Percentiles rank a stretch among this genome's conserved stretches.
These are phyloP conservation scores for Suillus discolor DNA, from an alignment of 768 basidiomycete species.

Conservation along the genomic window DNA sequence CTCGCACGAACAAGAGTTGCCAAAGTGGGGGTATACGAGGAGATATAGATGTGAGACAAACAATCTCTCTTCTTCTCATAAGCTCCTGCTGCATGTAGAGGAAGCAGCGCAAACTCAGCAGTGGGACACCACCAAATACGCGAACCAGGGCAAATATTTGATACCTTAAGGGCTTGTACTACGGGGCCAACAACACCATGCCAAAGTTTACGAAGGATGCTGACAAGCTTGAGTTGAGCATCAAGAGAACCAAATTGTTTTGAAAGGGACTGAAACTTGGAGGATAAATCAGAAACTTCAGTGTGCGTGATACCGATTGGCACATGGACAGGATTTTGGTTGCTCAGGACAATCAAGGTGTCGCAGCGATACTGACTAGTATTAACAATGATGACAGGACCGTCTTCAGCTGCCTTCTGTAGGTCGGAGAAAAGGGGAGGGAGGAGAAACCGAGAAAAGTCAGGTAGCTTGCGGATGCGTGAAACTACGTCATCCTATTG, in stretches of 20 bases:
- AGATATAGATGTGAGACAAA: slow-evolving; percentile 26
- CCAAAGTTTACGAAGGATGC: slow-evolving; percentile 28
- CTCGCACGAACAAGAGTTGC: slow-evolving; percentile 29
- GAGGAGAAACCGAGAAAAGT: slow-evolving; percentile 15
- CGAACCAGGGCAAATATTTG: slow-evolving; percentile 15
- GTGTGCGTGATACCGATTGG: background rate
- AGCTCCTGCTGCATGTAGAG: slow-evolving; percentile 35
- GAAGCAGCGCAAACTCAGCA: slow-evolving; percentile 29
- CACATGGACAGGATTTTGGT: background rate
- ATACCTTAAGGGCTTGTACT: slow-evolving; percentile 13
- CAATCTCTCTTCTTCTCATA: slow-evolving; percentile 18
- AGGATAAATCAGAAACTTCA: background rate
- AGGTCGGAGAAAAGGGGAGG: slow-evolving; percentile 13
- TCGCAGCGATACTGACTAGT: slow-evolving; percentile 5
- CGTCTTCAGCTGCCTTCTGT: background rate
- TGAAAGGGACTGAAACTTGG: background rate
- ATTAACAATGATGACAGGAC: slow-evolving; percentile 10
- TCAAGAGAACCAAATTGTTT: background rate
- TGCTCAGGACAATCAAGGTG: slow-evolving; percentile 7
- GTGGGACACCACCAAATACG: slow-evolving; percentile 38
- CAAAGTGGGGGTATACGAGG: slow-evolving; percentile 37
- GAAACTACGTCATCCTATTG: slow-evolving; percentile 22
- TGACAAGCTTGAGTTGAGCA: background rate
- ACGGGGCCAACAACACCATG: slow-evolving; percentile 24
- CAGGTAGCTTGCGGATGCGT: slow-evolving; percentile 23